Base-by-base conservation (phyloP, 2,329 filamentous ascomycete genomes). In the Chaetomiaceae sp. region DNA sequence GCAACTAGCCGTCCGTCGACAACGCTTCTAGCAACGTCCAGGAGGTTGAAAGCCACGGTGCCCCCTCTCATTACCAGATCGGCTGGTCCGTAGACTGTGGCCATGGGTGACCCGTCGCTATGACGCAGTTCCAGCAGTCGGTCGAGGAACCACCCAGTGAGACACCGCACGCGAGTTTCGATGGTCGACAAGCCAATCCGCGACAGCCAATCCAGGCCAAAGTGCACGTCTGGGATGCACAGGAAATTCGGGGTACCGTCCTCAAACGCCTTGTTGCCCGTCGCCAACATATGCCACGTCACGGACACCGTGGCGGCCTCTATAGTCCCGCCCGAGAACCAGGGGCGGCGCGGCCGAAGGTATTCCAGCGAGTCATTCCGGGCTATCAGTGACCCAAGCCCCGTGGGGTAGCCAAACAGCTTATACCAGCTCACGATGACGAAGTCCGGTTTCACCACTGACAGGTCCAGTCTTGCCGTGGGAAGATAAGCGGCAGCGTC, bases 371-470 rank as follows among this genome's bases (percentile, higher is more conserved):
- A 61, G 6, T 60, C 57, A n/a, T 55, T 57, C 12, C 62, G 60
- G 0, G 63, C 66, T 8, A 70, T 48, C 1, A 70, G 56, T 42
- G 66, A 69, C 6, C 68, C 68, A 1, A 70, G 63, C 0, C 68
- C 68, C 2, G 68, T 70, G 1, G 67, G 68, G 43, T 63, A 67
- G 0, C 68, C 67, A 45, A 70, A 68, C 8, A 70, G n/a, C n/a
- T 70, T 70, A 56, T 70, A 70, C 64, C 65, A 70, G 52, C 64
- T 67, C 17, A 66, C 48, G 6, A 61, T n/a, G 6, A 68, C 55
- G 52, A 69, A 70, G 22, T 69, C 66, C 3, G 67, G 66, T 37
- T 64, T 61, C 24, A 64, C n/a, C n/a, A 37, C 11, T 1, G 59
- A 58, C 5, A 70, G 54, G 47, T 69, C 65, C 2, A 70, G 62